Conservation (phyloP, 140 eudicot genomes). For the Flaveria floridana region DNA sequence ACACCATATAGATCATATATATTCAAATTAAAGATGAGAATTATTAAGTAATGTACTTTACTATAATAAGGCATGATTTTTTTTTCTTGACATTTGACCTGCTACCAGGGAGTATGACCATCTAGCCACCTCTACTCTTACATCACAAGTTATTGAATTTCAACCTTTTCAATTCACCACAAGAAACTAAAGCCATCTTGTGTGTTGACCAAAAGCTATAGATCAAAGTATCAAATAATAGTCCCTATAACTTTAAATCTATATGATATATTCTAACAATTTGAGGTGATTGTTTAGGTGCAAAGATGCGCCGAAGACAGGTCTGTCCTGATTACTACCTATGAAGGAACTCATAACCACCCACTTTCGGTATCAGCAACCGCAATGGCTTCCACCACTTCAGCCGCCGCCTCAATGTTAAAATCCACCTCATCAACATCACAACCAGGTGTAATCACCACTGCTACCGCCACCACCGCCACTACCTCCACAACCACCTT, state of each 20-base stretch:
- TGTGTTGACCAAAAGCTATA: constrained; percentile 21
- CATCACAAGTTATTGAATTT: constrained; percentile 19
- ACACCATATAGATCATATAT: not conserved
- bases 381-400: constrained; percentile 53
- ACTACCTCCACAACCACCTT: constrained; percentile 36
- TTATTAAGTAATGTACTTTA: not conserved
- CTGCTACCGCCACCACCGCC: constrained; percentile 44
- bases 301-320: constrained; percentile 86
- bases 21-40: not conserved
- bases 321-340: constrained; percentile 65
- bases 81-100: not conserved
- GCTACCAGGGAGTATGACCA: not conserved
- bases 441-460: constrained; percentile 50
- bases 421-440: constrained; percentile 78
- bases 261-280: constrained; percentile 2
- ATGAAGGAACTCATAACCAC: constrained; percentile 77
- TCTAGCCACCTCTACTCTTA: constrained; percentile 8
- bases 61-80: not conserved
- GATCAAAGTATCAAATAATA: not conserved
- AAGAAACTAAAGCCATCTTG: constrained; percentile 15
- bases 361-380: constrained; percentile 47
- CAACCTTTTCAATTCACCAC: constrained; percentile 18
- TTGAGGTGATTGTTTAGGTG: constrained; percentile 44
- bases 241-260: not conserved
- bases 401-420: constrained; percentile 81